Base-by-base conservation (phyloP, 164 flowering plant genomes). In the Litsea cubeba region DNA sequence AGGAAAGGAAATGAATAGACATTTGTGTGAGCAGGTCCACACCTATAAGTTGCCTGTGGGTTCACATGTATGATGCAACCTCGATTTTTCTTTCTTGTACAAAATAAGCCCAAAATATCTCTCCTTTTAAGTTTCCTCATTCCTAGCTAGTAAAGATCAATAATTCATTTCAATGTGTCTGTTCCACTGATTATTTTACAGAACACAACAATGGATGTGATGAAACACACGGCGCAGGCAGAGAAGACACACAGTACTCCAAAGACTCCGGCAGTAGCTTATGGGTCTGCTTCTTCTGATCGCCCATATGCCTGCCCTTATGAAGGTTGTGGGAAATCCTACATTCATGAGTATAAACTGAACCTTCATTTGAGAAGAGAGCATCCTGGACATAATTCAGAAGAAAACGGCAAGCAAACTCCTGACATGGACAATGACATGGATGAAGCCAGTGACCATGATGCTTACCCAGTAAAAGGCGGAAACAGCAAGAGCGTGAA, bases 291-390 rank as follows among this genome's bases (percentile, higher is more conserved):
- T 76, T 82, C 96, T 28, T 83, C 93, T 14, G 95, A 92, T 46
- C 93, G 99, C 15, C 99, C 99, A 54, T 92, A 89, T 64, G 85
- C 87, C 35, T 95, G 99, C 62, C 99, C 97, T 24, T 95, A 92
- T 66, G 90, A 88, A 77, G 97, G 98, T 51, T 95, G 99, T 66
- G 94, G 84, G 12, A 93, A 95, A 82, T 86, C 97, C 28, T 95
- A 95, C 84, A 95, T 92, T 72, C 98, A 95, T 64, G 99, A 95
- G 70, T 95, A 95, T 87, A 95, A 95, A 84, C 87, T 95, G 7
- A 95, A 95, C 74, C 98, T 95, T 70, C 99, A 95, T 79, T 76
- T 95, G 49, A 89, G 87, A 78, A 85, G 93, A 78, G 95, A 89
- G 83, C 99, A 95, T 81, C 98, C 97, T 50, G 95, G 90, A 14